These are phyloP conservation scores for Knoxia roxburghii DNA, from an alignment of 257 asterid species.

Conservation along the genomic window DNA sequence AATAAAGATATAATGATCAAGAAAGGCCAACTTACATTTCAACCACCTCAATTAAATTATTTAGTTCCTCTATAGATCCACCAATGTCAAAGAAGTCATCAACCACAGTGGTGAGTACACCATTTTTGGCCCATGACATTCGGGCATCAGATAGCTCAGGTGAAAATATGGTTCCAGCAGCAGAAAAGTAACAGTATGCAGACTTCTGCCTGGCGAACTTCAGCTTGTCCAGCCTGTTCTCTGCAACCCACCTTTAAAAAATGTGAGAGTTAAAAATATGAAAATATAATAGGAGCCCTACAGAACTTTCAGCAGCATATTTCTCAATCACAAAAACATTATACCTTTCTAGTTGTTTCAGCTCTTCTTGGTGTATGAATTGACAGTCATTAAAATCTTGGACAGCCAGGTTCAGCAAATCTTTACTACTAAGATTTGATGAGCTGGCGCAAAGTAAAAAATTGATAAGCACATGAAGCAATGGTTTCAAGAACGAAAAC, in stretches of 20 bases:
- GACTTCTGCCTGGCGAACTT: constrained; percentile 77
- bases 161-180: constrained; percentile 60
- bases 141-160: constrained; percentile 85
- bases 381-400: constrained; percentile 80
- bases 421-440: constrained; percentile 58
- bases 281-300: background rate
- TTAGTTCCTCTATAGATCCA: constrained; percentile 74
- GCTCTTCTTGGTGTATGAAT: constrained; percentile 54
- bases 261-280: constrained; percentile 7
- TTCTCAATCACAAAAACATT: background rate
- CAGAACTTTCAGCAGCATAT: background rate
- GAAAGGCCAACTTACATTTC: constrained; percentile 38
- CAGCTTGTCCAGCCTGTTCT: constrained; percentile 68
- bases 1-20: constrained; percentile 9
- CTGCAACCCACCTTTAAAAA: constrained; percentile 63
- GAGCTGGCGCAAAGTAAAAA: constrained; percentile 42
- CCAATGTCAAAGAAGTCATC: constrained; percentile 91
- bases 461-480: background rate
- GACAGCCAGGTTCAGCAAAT: constrained; percentile 52
- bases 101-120: constrained; percentile 74
- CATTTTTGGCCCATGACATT: constrained; percentile 89
- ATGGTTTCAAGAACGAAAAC: constrained; percentile 5
- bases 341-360: constrained; percentile 70
- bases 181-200: constrained; percentile 88
- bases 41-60: constrained; percentile 57